phyloP scores from a whole-genome alignment of 2,329 filamentous ascomycete species.

The Neonectria coccinea region DNA sequence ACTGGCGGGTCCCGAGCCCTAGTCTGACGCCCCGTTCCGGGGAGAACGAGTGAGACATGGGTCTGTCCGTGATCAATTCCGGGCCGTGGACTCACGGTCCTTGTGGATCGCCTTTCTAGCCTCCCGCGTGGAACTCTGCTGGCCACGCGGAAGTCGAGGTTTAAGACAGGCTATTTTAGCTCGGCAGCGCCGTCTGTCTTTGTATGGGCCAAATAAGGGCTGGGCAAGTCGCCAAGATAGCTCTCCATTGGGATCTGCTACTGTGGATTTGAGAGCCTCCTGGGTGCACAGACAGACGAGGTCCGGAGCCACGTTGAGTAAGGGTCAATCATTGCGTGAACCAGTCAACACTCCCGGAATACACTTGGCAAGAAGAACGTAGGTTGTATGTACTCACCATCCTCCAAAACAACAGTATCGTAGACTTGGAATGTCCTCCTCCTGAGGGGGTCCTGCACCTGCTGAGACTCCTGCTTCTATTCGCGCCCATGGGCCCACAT shows the following conservation, averaged over 20 bases:
- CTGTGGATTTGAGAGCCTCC: conserved; percentile 7
- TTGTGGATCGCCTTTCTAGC: conserved; percentile 23
- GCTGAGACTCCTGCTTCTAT: conserved; percentile 16
- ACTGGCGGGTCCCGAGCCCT: conserved; percentile 20
- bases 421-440: background rate
- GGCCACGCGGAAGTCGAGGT: conserved; percentile 17
- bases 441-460: conserved; percentile 12
- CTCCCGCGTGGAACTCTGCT: conserved; percentile 7
- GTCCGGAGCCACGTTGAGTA: conserved; percentile 5
- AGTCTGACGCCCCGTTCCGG: background rate
- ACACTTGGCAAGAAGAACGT: background rate
- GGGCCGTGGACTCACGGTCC: conserved; percentile 6
- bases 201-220: conserved; percentile 16
- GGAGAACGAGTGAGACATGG: background rate
- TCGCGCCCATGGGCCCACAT: conserved; percentile 28
- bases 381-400: background rate
- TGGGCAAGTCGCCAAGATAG: conserved; percentile 11
- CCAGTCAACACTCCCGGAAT: conserved; percentile 5
- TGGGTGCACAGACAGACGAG: conserved; percentile 12
- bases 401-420: conserved; percentile 17
- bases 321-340: conserved; percentile 6
- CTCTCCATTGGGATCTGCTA: conserved; percentile 23
- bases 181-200: conserved; percentile 25
- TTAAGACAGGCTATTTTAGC: conserved; percentile 23
- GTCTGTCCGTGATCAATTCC: background rate